Conservation (phyloP, 441 rosid genomes). For the Hura crepitans region DNA sequence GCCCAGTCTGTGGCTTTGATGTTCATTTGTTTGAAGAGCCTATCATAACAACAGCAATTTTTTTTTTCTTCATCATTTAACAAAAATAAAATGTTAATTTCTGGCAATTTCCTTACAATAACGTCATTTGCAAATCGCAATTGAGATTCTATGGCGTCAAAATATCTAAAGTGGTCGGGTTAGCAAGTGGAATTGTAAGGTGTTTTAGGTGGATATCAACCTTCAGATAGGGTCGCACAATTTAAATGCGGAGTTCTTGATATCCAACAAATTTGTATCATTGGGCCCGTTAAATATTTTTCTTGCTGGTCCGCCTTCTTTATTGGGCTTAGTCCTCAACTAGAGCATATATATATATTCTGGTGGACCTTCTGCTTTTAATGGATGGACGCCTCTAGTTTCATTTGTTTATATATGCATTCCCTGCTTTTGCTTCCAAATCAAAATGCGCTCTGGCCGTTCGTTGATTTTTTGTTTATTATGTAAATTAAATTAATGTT, state of each 20-base stretch:
- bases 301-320: neutral
- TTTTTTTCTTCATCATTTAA: too few relatives aligned
- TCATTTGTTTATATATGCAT: neutral
- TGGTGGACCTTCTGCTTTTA: neutral
- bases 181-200: too few relatives aligned
- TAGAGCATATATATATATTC: neutral
- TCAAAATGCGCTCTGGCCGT: neutral
- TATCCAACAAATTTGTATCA: neutral
- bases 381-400: neutral
- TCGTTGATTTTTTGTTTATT: neutral
- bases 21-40: too few relatives aligned
- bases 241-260: neutral
- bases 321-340: neutral
- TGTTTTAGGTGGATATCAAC: too few relatives aligned
- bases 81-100: too few relatives aligned
- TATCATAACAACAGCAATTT: too few relatives aligned
- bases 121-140: too few relatives aligned
- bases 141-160: too few relatives aligned
- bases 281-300: neutral
- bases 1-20: too few relatives aligned
- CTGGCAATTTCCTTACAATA: too few relatives aligned
- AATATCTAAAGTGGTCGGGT: too few relatives aligned
- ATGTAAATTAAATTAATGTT: neutral
- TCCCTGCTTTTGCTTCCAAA: neutral
- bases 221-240: neutral